Evolutionary conservation across 1,139 yeast genomes (phyloP).

Genomic region (Komagataea norvegica): DNA sequence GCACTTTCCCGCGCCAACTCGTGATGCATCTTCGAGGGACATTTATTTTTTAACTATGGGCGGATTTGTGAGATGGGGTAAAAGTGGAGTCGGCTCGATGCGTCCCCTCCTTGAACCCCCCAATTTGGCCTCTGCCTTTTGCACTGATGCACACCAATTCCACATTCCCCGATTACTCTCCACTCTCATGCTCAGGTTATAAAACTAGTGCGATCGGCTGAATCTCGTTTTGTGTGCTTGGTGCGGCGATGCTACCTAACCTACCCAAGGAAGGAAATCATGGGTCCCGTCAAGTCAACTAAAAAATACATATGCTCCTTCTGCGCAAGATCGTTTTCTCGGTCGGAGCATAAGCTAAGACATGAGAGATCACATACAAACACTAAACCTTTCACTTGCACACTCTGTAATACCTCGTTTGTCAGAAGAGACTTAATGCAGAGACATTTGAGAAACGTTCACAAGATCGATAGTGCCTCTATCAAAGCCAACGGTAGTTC

Average conservation of each 20-base stretch:
- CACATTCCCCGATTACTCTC: no score
- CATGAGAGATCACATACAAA: conserved; percentile 84
- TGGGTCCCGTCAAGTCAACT: conserved; percentile 25
- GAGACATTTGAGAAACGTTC: conserved; percentile 77
- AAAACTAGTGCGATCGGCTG: no score
- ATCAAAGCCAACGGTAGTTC: background rate
- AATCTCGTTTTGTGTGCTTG: background rate
- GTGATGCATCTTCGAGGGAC: no score
- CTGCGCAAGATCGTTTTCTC: conserved; percentile 75
- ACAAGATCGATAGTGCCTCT: conserved; percentile 28
- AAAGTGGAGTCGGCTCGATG: background rate
- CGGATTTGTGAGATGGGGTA: no score
- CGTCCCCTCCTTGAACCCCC: background rate
- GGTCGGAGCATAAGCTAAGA: conserved; percentile 77
- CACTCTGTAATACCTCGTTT: conserved; percentile 65
- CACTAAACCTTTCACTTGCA: conserved; percentile 76
- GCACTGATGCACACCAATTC: no score
- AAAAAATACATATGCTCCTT: conserved; percentile 72
- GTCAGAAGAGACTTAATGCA: conserved; percentile 73
- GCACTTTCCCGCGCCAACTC: no score
- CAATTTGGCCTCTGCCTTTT: no score
- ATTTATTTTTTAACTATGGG: no score
- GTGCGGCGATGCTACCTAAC: no score
- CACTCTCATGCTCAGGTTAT: no score
- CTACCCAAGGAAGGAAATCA: background rate